Conservation (phyloP, 1,284 basidiomycete genomes). For the Ceratobasidium theobromae region DNA sequence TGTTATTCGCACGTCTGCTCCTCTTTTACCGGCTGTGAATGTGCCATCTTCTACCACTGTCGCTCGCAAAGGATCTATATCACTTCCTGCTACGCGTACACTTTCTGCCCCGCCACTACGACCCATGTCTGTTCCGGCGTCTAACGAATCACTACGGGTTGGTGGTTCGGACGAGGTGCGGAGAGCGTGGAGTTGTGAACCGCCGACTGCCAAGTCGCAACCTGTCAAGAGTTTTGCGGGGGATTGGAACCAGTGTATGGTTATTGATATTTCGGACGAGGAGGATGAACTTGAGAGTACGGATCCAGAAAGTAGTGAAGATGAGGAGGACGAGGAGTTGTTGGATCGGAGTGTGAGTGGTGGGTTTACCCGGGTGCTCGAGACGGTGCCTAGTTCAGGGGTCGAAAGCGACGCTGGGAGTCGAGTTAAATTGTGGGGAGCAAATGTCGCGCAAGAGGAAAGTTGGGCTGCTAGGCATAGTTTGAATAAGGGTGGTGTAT, state of each 20-base stretch:
- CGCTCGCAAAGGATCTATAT: not conserved
- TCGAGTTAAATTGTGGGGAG: not conserved
- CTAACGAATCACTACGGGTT: not conserved
- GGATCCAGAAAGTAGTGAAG: conserved; percentile 9
- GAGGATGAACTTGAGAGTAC: conserved; percentile 8
- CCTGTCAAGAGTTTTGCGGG: conserved; percentile 25
- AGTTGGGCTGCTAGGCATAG: not conserved
- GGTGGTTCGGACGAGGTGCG: conserved; percentile 3
- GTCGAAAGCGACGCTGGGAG: not conserved
- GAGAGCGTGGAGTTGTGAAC: conserved; percentile 25
- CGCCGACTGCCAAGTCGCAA: not conserved
- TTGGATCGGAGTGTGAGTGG: not conserved
- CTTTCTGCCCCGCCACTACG: not conserved
- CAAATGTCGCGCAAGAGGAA: not conserved
- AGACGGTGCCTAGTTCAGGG: not conserved
- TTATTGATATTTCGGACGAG: conserved; percentile 23
- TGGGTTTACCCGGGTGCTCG: not conserved
- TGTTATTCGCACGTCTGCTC: conserved; percentile 11
- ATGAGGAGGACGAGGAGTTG: not conserved
- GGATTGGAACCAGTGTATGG: conserved; percentile 26
- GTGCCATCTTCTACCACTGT: not conserved
- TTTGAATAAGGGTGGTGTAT: not conserved
- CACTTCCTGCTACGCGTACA: not conserved
- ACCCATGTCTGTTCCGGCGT: conserved; percentile 12
- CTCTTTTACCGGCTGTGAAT: not conserved